phyloP scores from a whole-genome alignment of 2,329 filamentous ascomycete genomes.

The Penicillium sp. region DNA sequence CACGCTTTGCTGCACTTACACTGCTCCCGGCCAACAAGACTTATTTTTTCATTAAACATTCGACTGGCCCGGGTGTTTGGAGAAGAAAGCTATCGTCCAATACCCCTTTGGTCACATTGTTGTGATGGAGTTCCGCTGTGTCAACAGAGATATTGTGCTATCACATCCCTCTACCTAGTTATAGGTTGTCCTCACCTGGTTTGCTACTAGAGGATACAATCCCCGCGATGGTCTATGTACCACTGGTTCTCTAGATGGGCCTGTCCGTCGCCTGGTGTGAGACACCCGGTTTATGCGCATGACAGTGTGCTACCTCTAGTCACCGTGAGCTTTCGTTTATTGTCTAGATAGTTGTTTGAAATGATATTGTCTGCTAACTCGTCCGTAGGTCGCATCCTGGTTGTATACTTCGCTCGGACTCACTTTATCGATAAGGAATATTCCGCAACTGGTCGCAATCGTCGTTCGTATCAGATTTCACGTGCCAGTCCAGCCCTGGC shows the following conservation, averaged over 20 bases:
- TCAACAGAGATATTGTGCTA: not conserved
- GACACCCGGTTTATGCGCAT: not conserved
- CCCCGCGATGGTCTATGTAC: not conserved
- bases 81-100: slow-evolving; percentile 26
- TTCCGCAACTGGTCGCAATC: not conserved
- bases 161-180: not conserved
- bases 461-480: not conserved
- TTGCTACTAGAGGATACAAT: not conserved
- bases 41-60: slow-evolving; percentile 53
- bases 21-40: slow-evolving; percentile 69
- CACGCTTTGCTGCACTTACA: slow-evolving; percentile 64
- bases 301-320: not conserved
- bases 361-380: not conserved
- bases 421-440: not conserved
- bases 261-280: not conserved
- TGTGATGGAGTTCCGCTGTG: not conserved
- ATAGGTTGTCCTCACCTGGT: not conserved
- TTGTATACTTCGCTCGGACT: not conserved
- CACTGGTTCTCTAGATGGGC: not conserved
- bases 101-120: not conserved
- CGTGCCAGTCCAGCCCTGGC: not conserved
- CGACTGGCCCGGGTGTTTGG: slow-evolving; percentile 54
- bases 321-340: not conserved
- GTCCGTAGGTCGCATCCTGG: not conserved
- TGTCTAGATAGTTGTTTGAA: not conserved